These are phyloP conservation scores for Mycoemilia scoparia DNA, from an alignment of 192 early-diverging fungal species.

Conservation along the genomic window DNA sequence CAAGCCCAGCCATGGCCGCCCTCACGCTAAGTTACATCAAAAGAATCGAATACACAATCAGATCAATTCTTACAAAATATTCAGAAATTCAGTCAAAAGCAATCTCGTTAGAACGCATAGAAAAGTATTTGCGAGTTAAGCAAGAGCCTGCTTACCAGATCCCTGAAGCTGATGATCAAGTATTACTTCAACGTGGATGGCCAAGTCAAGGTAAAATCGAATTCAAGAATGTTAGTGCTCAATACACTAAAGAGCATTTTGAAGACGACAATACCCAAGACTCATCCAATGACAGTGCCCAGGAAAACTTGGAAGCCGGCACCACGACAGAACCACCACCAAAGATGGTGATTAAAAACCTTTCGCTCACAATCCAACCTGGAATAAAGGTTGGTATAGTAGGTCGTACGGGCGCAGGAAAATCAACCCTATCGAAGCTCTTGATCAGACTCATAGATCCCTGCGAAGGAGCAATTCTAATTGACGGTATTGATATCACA, in stretches of 20 bases:
- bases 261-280: no score
- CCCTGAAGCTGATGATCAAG: constrained; percentile 49
- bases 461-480: constrained; percentile 33
- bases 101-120: no score
- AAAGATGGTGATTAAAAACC: constrained; percentile 14
- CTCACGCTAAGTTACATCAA: no score
- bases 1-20: no score
- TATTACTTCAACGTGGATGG: constrained; percentile 43
- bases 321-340: no score
- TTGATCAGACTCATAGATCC: constrained; percentile 53
- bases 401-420: constrained; percentile 59
- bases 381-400: constrained; percentile 46
- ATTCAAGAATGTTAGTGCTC: constrained; percentile 33
- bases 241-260: no score
- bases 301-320: constrained; percentile 18
- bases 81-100: no score
- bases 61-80: no score
- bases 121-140: no score
- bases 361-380: constrained; percentile 11
- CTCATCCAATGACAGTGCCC: no score
- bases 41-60: no score
- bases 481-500: constrained; percentile 54
- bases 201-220: constrained; percentile 37
- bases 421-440: constrained; percentile 47
- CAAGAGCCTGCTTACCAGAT: constrained; percentile 33